These are phyloP conservation scores for Lachancea quebecensis DNA, from an alignment of 805 yeast genomes.

Conservation along the genomic window DNA sequence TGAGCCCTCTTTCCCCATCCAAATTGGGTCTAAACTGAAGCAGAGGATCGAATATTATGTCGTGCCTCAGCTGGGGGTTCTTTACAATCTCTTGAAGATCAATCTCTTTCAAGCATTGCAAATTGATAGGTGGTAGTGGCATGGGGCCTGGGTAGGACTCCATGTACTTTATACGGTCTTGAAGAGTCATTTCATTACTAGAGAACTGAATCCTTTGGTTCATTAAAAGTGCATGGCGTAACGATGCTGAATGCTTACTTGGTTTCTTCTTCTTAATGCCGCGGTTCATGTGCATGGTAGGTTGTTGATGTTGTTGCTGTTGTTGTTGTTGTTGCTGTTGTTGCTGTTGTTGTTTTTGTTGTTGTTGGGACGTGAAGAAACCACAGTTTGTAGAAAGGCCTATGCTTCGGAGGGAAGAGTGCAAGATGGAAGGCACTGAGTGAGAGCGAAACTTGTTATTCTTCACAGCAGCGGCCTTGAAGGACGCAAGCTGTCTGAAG, in stretches of 20 bases:
- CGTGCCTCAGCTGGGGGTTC: slow-evolving; percentile 90
- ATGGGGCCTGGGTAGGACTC: slow-evolving; percentile 31
- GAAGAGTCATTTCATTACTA: slow-evolving; percentile 16
- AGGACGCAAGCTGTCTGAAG: slow-evolving; percentile 4
- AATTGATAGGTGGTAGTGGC: slow-evolving; percentile 73
- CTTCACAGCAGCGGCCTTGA: slow-evolving; percentile 6
- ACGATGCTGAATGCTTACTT: slow-evolving; percentile 6
- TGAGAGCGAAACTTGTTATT: slow-evolving; percentile 27
- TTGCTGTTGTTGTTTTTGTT: slow-evolving; percentile 2
- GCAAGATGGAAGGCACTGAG: slow-evolving; percentile 30
- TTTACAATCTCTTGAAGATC: slow-evolving; percentile 83
- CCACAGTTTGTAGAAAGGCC: slow-evolving; percentile 6
- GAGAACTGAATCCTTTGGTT: slow-evolving; percentile 13
- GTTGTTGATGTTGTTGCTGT: slow-evolving; percentile 12
- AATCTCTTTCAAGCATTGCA: slow-evolving; percentile 75
- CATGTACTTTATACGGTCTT: slow-evolving; percentile 22
- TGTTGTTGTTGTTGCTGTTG: slow-evolving; percentile 13
- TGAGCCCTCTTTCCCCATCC: slow-evolving; percentile 83
- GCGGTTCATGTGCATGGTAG: slow-evolving; percentile 5
- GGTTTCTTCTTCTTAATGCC: slow-evolving; percentile 8
- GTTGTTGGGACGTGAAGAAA: slow-evolving; percentile 5
- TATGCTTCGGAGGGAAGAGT: slow-evolving; percentile 26
- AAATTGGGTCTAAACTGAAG: slow-evolving; percentile 85
- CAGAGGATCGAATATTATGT: slow-evolving; percentile 85
- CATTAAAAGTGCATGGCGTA: slow-evolving; percentile 15